Evolutionary conservation across 2,329 filamentous ascomycete species (phyloP).

Genomic region (Epichloe amarillans): DNA sequence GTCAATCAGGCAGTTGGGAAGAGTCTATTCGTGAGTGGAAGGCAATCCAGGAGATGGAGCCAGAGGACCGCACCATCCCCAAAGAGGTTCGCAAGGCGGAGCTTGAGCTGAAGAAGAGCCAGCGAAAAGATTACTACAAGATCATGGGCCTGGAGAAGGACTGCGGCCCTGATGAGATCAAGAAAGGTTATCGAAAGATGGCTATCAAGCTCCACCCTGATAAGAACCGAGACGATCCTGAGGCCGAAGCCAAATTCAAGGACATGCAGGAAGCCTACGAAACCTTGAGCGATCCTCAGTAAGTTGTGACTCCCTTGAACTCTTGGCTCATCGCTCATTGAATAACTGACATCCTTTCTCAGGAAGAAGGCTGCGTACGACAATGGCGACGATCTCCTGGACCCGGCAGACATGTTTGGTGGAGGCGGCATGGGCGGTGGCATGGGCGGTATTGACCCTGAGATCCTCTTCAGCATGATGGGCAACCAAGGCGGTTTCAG

Average conservation of each 20-base stretch:
- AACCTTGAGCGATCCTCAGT: slow-evolving; percentile 85
- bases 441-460: slow-evolving; percentile 59
- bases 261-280: slow-evolving; percentile 97
- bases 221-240: slow-evolving; percentile 82
- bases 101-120: slow-evolving; percentile 92
- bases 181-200: slow-evolving; percentile 91
- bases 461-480: slow-evolving; percentile 78
- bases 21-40: slow-evolving; percentile 85
- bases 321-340: background rate
- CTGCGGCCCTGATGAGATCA: slow-evolving; percentile 72
- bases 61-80: slow-evolving; percentile 63
- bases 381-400: slow-evolving; percentile 80
- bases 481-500: slow-evolving; percentile 48
- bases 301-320: slow-evolving; percentile 27
- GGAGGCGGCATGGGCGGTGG: slow-evolving; percentile 35
- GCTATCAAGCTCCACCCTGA: slow-evolving; percentile 93
- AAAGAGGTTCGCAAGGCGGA: slow-evolving; percentile 85
- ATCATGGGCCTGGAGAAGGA: slow-evolving; percentile 83
- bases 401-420: slow-evolving; percentile 75
- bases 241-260: slow-evolving; percentile 88
- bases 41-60: slow-evolving; percentile 68
- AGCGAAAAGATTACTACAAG: slow-evolving; percentile 98
- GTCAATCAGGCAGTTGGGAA: slow-evolving; percentile 80
- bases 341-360: background rate
- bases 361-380: slow-evolving; percentile 86